Base-by-base conservation (phyloP, 1,284 basidiomycete species). In the Malassezia psittaci region DNA sequence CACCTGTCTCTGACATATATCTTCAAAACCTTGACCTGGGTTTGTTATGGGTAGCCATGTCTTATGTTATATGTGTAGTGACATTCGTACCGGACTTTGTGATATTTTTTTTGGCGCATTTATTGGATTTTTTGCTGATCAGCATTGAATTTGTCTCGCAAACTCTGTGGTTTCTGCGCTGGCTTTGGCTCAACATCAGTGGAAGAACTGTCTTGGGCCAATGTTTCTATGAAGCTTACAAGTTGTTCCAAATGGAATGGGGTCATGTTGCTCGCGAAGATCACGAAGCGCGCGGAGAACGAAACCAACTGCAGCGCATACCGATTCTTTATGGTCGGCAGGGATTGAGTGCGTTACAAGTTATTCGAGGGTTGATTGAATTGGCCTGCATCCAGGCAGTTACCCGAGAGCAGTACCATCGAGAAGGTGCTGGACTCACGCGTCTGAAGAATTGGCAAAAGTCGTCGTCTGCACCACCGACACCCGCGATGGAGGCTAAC, bases 181-280 rank as follows among this genome's bases (percentile, higher is more conserved):
- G 71, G 71, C 54, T 64, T 21, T 44, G 64, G 40, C 57, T 64
- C 48, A 74, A 74, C 50, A 18, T 72, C 13, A 66, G 64, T 1
- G 69, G 69, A 0, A 60, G 58, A 36, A 74, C 71, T 1, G 67
- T 74, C 18, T 52, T 74, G 34, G 61, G 66, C 2, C 64, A 65
- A 33, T 69, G 67, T 37, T 43, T 55, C 3, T 39, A 66, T 40
- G 71, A 74, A 37, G 68, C 67, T 0, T 71, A 71, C 45, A 21
- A 51, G 29, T 60, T 74, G 24, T 62, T 74, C 18, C 57, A 66
- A 49, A 57, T 45, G 16, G 71, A 74, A 42, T 74, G 71, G 71
- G 60, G 64, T n/a, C 61, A 61, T 5, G 71, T 74, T 2, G 62
- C 64, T 0, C 29, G 53, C 12, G 71, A 74, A 46, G 71, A 74